These are phyloP conservation scores for Phyllosticta citriasiana DNA, from an alignment of 2,329 filamentous ascomycete genomes.

Conservation along the genomic window DNA sequence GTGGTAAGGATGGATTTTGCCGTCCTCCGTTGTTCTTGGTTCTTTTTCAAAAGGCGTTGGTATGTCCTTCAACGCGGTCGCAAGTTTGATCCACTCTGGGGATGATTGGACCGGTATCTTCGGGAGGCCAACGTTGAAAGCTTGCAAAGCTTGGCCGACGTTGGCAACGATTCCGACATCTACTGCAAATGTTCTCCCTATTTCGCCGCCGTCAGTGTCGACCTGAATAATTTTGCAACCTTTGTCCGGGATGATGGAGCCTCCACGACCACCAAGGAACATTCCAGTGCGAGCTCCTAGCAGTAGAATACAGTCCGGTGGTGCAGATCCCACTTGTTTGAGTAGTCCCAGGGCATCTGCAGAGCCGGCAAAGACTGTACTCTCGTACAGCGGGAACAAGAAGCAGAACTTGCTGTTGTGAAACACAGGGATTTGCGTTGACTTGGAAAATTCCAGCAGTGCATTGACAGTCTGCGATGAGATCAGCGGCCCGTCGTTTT, in stretches of 20 bases:
- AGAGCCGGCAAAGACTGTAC: conserved; percentile 27
- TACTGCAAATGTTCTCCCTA: conserved; percentile 31
- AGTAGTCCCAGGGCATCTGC: conserved; percentile 27
- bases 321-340: conserved; percentile 16
- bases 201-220: conserved; percentile 34
- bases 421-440: conserved; percentile 31
- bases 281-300: conserved; percentile 35
- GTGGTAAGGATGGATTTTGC: conserved; percentile 35
- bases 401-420: conserved; percentile 29
- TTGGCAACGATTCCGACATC: conserved; percentile 35
- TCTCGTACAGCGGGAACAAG: conserved; percentile 17
- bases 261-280: conserved; percentile 28
- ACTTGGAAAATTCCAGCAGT: conserved; percentile 25
- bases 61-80: neutral
- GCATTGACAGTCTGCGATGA: conserved; percentile 19
- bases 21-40: conserved; percentile 17
- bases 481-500: no score
- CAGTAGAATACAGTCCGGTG: conserved; percentile 34
- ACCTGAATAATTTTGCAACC: conserved; percentile 32
- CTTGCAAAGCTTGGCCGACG: conserved; percentile 23
- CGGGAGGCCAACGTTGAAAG: conserved; percentile 17
- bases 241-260: conserved; percentile 29
- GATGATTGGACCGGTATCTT: conserved; percentile 12
- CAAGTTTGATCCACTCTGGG: conserved; percentile 17
- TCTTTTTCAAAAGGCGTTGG: conserved; percentile 16